These are phyloP conservation scores for Pythium apleroticum DNA, from an alignment of 352 stramenopile species.

Conservation along the genomic window DNA sequence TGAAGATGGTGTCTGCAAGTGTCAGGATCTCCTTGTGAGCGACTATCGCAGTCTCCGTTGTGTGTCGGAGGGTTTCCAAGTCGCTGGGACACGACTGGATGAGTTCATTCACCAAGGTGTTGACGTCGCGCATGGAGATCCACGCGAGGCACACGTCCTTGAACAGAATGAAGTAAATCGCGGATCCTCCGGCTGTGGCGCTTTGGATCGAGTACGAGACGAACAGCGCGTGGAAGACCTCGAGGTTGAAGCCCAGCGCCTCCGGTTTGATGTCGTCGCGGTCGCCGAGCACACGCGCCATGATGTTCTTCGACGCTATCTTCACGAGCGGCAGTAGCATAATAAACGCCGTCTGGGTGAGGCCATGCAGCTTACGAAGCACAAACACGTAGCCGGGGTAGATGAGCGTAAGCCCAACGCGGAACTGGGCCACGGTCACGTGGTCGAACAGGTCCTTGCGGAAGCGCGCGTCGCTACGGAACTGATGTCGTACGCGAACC, in stretches of 20 bases:
- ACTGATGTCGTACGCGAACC: neutral
- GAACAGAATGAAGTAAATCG: neutral
- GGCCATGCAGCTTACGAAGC: neutral
- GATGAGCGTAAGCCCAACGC: neutral
- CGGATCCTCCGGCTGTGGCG: neutral
- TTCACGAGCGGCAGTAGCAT: constrained; percentile 19
- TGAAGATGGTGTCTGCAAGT: neutral
- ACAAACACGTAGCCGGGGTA: neutral
- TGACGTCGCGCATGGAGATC: neutral
- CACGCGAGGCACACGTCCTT: neutral
- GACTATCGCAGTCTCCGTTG: no score
- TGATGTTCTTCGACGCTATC: constrained; percentile 25
- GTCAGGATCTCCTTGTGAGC: neutral
- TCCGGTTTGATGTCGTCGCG: constrained; percentile 14
- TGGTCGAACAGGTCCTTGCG: neutral
- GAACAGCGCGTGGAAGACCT: constrained; percentile 22
- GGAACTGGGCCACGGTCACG: neutral
- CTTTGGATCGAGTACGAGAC: constrained; percentile 9
- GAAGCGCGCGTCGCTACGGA: neutral
- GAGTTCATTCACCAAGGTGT: neutral
- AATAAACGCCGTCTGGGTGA: constrained; percentile 17
- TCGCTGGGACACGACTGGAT: neutral
- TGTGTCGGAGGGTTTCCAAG: neutral
- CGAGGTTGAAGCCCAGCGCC: constrained; percentile 15
- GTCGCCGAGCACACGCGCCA: constrained; percentile 9